Evolutionary conservation across 192 early-diverging fungal species (phyloP).

Genomic region (Chytriomyces sp.): DNA sequence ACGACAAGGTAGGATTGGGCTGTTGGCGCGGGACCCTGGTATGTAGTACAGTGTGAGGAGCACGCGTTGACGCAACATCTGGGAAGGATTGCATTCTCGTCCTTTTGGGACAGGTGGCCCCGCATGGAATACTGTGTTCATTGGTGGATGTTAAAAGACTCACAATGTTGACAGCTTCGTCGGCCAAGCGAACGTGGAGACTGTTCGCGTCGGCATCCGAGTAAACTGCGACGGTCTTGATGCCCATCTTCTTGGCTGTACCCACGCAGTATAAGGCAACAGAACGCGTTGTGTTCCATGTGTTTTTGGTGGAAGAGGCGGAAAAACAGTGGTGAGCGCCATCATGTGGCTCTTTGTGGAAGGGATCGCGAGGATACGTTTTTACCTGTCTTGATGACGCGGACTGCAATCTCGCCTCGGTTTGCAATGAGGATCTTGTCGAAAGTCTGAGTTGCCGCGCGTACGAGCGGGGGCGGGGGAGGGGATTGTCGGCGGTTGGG

Average conservation of each 20-base stretch:
- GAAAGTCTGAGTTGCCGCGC: slow-evolving; percentile 57
- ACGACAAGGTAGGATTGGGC: slow-evolving; percentile 82
- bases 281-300: neutral
- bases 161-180: slow-evolving; percentile 78
- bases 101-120: neutral
- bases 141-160: neutral
- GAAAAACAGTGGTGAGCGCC: no score
- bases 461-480: slow-evolving; percentile 29
- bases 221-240: slow-evolving; percentile 93
- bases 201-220: slow-evolving; percentile 88
- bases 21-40: slow-evolving; percentile 73
- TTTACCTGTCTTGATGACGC: slow-evolving; percentile 79
- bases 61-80: neutral
- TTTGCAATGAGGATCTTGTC: slow-evolving; percentile 95
- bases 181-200: slow-evolving; percentile 84
- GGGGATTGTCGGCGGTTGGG: slow-evolving; percentile 78
- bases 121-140: neutral
- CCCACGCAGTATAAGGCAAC: neutral
- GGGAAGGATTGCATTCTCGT: no score
- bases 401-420: slow-evolving; percentile 93
- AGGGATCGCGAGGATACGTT: neutral
- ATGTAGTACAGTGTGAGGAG: neutral
- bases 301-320: neutral
- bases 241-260: slow-evolving; percentile 85
- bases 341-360: neutral